A percentile compares a stretch with the other conserved stretches of the same genome.
Evolutionary conservation across 805 yeast species (phyloP).

Genomic region (Lipomyces starkeyi): DNA sequence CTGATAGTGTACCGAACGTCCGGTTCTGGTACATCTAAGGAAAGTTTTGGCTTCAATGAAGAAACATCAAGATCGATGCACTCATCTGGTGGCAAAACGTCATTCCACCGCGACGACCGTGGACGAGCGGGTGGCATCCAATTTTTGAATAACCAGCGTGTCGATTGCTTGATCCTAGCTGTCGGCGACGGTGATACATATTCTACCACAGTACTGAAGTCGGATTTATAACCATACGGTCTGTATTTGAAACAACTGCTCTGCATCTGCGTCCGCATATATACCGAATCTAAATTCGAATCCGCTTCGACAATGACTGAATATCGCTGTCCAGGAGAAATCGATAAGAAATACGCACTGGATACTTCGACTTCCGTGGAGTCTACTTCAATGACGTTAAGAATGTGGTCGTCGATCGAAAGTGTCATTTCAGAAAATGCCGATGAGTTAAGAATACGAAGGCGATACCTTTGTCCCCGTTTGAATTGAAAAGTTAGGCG

Average conservation of each 20-base stretch:
- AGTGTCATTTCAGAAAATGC: slow-evolving; percentile 26
- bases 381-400: slow-evolving; percentile 33
- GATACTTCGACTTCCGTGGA: slow-evolving; percentile 26
- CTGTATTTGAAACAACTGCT: slow-evolving; percentile 27
- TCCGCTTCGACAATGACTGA: slow-evolving; percentile 29
- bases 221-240: slow-evolving; percentile 11
- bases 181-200: slow-evolving; percentile 4
- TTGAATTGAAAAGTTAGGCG: slow-evolving; percentile 19
- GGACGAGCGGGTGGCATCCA: background rate
- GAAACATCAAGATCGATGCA: slow-evolving; percentile 25
- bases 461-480: slow-evolving; percentile 24
- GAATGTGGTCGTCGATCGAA: slow-evolving; percentile 31
- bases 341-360: slow-evolving; percentile 11
- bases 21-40: slow-evolving; percentile 15
- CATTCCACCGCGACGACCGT: slow-evolving; percentile 16
- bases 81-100: slow-evolving; percentile 12
- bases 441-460: slow-evolving; percentile 32
- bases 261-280: slow-evolving; percentile 25
- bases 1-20: slow-evolving; percentile 14
- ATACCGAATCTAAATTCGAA: slow-evolving; percentile 18
- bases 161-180: background rate
- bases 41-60: slow-evolving; percentile 7
- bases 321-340: slow-evolving; percentile 36
- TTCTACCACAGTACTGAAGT: slow-evolving; percentile 14
- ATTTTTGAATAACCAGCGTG: background rate